Evolutionary conservation across 495 filamentous ascomycete genomes (phyloP).

Genomic region (Hypoxylon perforatum): DNA sequence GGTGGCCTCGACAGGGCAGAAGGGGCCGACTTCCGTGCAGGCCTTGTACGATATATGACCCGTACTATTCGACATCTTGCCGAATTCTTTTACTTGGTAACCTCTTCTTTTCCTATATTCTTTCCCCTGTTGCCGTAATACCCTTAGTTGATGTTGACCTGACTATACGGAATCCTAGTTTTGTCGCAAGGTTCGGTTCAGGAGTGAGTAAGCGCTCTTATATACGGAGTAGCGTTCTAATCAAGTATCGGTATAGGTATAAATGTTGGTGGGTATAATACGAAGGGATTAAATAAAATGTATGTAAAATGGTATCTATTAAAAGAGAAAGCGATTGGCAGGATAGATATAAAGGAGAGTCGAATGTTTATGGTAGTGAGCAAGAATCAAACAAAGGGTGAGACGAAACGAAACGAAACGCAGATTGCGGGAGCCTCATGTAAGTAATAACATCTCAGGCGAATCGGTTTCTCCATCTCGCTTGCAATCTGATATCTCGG

Average conservation of each 20-base stretch:
- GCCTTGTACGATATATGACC: constrained; percentile 46
- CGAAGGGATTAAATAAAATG: background rate
- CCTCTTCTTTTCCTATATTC: constrained; percentile 1
- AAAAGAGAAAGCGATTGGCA: background rate
- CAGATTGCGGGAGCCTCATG: constrained; percentile 19
- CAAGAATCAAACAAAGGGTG: background rate
- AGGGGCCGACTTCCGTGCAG: constrained; percentile 60
- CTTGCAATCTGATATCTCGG: constrained; percentile 25
- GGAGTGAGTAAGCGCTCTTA: constrained; percentile 20
- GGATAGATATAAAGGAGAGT: background rate
- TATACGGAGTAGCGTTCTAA: background rate
- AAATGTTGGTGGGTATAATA: no score
- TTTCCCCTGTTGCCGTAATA: background rate
- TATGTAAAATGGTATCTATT: constrained; percentile 3
- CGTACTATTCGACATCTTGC: constrained; percentile 38
- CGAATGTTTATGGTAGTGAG: constrained; percentile 1
- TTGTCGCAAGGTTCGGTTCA: no score
- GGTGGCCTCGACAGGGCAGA: constrained; percentile 69
- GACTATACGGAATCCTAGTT: background rate
- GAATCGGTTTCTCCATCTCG: constrained; percentile 4
- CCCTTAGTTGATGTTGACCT: background rate
- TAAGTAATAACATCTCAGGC: constrained; percentile 10
- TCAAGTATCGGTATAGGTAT: background rate
- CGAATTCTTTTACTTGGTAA: background rate
- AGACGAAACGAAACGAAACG: constrained; percentile 3